Conservation (phyloP, 1,284 basidiomycete species). For the Pascua guehoae region DNA sequence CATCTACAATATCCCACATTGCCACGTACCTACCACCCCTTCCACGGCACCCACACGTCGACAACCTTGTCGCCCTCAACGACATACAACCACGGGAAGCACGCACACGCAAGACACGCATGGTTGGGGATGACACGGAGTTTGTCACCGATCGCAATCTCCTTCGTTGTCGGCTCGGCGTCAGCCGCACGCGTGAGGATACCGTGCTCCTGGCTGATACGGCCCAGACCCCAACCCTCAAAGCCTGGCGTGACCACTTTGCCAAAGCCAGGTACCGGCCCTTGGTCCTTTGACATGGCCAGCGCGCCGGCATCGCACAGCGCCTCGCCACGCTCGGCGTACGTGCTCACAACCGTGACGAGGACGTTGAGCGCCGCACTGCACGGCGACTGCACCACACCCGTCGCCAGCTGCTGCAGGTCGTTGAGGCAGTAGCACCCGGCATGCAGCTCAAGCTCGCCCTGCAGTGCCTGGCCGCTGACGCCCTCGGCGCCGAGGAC, state of each 20-base stretch:
- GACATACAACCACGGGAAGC: slow-evolving; percentile 75
- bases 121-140: slow-evolving; percentile 49
- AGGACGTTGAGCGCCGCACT: slow-evolving; percentile 60
- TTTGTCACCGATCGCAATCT: slow-evolving; percentile 58
- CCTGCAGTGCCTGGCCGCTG: slow-evolving; percentile 53
- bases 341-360: slow-evolving; percentile 70
- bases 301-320: slow-evolving; percentile 78
- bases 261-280: slow-evolving; percentile 67
- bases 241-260: slow-evolving; percentile 54
- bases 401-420: slow-evolving; percentile 75
- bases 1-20: no score
- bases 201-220: slow-evolving; percentile 77
- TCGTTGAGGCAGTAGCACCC: slow-evolving; percentile 76
- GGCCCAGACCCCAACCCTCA: slow-evolving; percentile 67
- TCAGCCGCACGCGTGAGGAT: slow-evolving; percentile 54
- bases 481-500: background rate
- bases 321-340: slow-evolving; percentile 58
- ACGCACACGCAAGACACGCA: slow-evolving; percentile 68
- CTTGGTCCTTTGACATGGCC: slow-evolving; percentile 79
- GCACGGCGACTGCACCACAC: slow-evolving; percentile 53
- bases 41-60: slow-evolving; percentile 87
- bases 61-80: slow-evolving; percentile 61
- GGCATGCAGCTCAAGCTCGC: slow-evolving; percentile 67
- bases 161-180: slow-evolving; percentile 22
- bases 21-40: slow-evolving; percentile 77